Conservation (phyloP, 352 stramenopile species). For the Phytophthora idaei region DNA sequence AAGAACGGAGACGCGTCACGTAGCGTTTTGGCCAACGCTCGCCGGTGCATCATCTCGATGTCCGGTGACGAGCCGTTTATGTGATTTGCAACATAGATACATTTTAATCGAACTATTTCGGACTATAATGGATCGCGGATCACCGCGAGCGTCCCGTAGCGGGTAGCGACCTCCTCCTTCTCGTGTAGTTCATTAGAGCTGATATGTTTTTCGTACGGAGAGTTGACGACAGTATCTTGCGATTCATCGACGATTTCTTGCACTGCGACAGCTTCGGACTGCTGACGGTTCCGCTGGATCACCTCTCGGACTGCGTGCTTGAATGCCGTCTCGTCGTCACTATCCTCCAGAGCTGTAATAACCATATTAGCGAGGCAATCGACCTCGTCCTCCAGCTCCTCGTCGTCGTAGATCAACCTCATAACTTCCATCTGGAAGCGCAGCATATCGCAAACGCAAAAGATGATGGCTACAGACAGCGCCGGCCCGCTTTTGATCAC, state of each 20-base stretch:
- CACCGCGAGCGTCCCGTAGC: slow-evolving; percentile 29
- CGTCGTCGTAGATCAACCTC: slow-evolving; percentile 57
- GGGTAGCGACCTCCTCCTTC: slow-evolving; percentile 14
- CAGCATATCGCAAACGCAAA: slow-evolving; percentile 56
- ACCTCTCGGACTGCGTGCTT: slow-evolving; percentile 42
- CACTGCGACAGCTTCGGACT: slow-evolving; percentile 16
- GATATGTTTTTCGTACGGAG: slow-evolving; percentile 11
- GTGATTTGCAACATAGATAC: slow-evolving; percentile 25
- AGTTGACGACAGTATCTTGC: slow-evolving; percentile 4
- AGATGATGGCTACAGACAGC: slow-evolving; percentile 55
- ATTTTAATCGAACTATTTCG: slow-evolving; percentile 11
- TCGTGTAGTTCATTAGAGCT: slow-evolving; percentile 7
- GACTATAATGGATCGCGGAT: slow-evolving; percentile 24
- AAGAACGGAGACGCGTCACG: slow-evolving; percentile 78
- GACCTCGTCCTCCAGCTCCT: slow-evolving; percentile 52
- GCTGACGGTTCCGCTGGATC: slow-evolving; percentile 32
- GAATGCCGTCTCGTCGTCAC: slow-evolving; percentile 40
- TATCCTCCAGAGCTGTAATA: slow-evolving; percentile 36
- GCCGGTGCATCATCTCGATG: slow-evolving; percentile 47
- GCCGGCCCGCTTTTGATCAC: slow-evolving; percentile 53
- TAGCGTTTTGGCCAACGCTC: slow-evolving; percentile 54
- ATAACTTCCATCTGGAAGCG: slow-evolving; percentile 64
- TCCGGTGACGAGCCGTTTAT: slow-evolving; percentile 1
- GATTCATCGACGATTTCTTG: slow-evolving; percentile 1
- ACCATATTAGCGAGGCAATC: slow-evolving; percentile 45